Evolutionary conservation across 1,284 basidiomycete genomes (phyloP).

Genomic region (Leccinum angustisporum): DNA sequence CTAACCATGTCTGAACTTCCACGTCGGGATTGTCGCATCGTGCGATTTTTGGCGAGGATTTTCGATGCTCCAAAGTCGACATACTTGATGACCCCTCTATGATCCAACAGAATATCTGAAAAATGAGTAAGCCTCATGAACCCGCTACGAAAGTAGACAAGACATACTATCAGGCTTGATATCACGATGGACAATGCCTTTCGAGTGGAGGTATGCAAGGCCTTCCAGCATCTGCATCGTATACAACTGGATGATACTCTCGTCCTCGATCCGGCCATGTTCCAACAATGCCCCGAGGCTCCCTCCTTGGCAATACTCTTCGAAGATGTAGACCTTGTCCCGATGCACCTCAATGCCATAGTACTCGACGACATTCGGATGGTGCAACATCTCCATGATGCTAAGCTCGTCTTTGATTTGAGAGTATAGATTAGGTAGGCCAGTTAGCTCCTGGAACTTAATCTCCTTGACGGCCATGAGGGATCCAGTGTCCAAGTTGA

Average conservation of each 20-base stretch:
- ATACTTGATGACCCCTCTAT: conserved; percentile 93
- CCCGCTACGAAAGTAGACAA: conserved; percentile 3
- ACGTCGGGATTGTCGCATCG: conserved; percentile 75
- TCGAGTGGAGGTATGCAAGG: conserved; percentile 89
- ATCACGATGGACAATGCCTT: conserved; percentile 93
- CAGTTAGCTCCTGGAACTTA: conserved; percentile 91
- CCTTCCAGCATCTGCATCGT: conserved; percentile 98
- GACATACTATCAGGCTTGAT: conserved; percentile 98
- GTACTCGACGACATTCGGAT: conserved; percentile 98
- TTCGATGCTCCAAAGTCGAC: conserved; percentile 99
- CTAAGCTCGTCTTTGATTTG: conserved; percentile 97
- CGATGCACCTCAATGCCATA: conserved; percentile 99
- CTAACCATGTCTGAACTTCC: conserved; percentile 38
- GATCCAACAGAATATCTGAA: conserved; percentile 91
- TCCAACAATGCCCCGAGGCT: conserved; percentile 89
- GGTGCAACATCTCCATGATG: conserved; percentile 98
- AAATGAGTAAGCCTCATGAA: conserved; percentile 17
- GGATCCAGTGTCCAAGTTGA: conserved; percentile 95
- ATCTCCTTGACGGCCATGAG: conserved; percentile 99
- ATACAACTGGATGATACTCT: conserved; percentile 94
- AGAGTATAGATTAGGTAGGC: conserved; percentile 80
- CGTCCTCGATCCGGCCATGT: conserved; percentile 95
- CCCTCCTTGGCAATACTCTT: conserved; percentile 98
- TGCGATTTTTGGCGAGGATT: conserved; percentile 91
- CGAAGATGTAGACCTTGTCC: conserved; percentile 99